phyloP scores from a whole-genome alignment of 768 basidiomycete species.

The Calvatia gigantea region DNA sequence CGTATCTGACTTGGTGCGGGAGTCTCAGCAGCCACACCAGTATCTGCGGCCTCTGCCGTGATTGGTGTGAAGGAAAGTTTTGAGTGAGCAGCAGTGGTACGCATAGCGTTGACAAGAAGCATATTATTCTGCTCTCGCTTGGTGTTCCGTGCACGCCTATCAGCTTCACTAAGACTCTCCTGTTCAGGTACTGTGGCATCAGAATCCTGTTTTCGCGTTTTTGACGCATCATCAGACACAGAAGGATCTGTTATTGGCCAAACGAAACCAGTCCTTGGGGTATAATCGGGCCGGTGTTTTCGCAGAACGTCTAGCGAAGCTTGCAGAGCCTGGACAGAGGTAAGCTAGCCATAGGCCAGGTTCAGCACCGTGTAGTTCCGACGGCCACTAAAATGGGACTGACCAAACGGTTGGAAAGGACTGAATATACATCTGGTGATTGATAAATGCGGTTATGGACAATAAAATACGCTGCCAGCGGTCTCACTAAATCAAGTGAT shows the following conservation, averaged over 20 bases:
- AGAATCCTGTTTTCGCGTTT: slow-evolving; percentile 11
- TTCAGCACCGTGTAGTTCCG: not conserved
- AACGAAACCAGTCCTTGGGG: slow-evolving; percentile 76
- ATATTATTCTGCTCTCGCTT: slow-evolving; percentile 66
- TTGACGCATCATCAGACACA: slow-evolving; percentile 20
- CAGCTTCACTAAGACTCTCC: slow-evolving; percentile 11
- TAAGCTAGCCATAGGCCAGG: slow-evolving; percentile 41
- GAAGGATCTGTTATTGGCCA: slow-evolving; percentile 77
- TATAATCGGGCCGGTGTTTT: slow-evolving; percentile 74
- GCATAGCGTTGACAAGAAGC: slow-evolving; percentile 76
- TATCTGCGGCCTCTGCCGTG: slow-evolving; percentile 25
- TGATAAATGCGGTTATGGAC: slow-evolving; percentile 89
- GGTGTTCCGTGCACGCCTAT: slow-evolving; percentile 25
- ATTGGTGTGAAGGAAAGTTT: slow-evolving; percentile 46
- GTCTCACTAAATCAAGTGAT: slow-evolving; percentile 48
- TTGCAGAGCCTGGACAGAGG: slow-evolving; percentile 68
- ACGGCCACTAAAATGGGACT: slow-evolving; percentile 17
- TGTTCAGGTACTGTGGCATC: slow-evolving; percentile 9
- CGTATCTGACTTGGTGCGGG: slow-evolving; percentile 28
- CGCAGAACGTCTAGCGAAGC: slow-evolving; percentile 74
- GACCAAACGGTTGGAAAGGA: slow-evolving; percentile 83
- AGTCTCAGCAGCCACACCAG: slow-evolving; percentile 24
- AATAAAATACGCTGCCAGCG: slow-evolving; percentile 83
- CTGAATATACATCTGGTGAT: slow-evolving; percentile 78
- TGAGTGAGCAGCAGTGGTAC: slow-evolving; percentile 70